Evolutionary conservation across 441 rosid genomes (phyloP), one percentile per base, ranked within the genome.

Genomic region (Biscutella auriculata): DNA sequence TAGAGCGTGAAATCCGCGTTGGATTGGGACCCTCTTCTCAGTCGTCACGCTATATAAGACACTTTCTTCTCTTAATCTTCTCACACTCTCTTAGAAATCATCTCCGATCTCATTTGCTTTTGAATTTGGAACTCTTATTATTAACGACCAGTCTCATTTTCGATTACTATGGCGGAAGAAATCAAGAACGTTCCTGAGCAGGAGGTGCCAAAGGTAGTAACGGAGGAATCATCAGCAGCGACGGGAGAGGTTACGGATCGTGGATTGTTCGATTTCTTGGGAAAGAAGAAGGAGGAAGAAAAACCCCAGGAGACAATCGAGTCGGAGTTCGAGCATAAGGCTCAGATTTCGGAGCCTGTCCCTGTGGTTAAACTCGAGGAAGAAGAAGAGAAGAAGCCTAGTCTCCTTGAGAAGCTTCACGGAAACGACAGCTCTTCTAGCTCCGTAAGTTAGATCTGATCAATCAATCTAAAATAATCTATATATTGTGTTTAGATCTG

Each of bases 201-300:
- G 0, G 67, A 67, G 36, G 57, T 46, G 19, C 66, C 65, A 21
- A 66, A 45, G 55, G 61, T 51, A 27, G 27, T 23, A 1, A 52
- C 61, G 0, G 71, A 66, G 2, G 71, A 67, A 39, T 53, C 71
- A 60, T 46, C 62, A 8, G 6, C 77, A 15, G 74, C 51, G 40
- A 34, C 67, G 4, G 79, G 65, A 40, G 95, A 87, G 68, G 36
- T 58, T 45, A 73, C 56, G 57, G 93, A 88, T 66, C 82, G 96
- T 4, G 96, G 98, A 32, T 0, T 84, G 73, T 78, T 87, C 51
- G 94, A 84, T 78, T 82, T 87, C 83, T 0, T 84, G 77, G 72
- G 81, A 59, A 81, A 80, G 81, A 78, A 85, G 69, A 74, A 83
- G 57, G 80, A 79, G 6, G 76, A 71, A 79, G 70, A 76, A 61